phyloP scores from a whole-genome alignment of 2,329 filamentous ascomycete genomes.

The Alternaria panax region DNA sequence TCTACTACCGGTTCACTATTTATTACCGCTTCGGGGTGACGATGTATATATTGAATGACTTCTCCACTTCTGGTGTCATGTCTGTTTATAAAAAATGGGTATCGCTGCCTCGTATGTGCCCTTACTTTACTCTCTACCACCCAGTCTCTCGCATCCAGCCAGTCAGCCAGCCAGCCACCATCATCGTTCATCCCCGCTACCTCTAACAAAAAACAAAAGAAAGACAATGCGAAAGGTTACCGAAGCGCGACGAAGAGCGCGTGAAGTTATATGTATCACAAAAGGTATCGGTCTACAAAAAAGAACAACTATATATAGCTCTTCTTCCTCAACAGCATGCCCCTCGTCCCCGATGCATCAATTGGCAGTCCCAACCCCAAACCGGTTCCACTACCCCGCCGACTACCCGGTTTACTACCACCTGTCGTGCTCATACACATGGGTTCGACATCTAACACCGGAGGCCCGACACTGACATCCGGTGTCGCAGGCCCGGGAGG shows the following conservation, averaged over 20 bases:
- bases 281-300: background rate
- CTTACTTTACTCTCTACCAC: no score
- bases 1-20: no score
- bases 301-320: constrained; percentile 5
- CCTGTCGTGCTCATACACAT: background rate
- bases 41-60: no score
- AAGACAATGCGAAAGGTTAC: background rate
- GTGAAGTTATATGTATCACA: constrained; percentile 7
- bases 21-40: no score
- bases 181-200: background rate
- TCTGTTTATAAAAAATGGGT: no score
- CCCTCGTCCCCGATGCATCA: constrained; percentile 43
- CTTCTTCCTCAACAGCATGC: constrained; percentile 41
- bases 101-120: no score
- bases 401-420: constrained; percentile 22
- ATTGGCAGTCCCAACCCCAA: constrained; percentile 26
- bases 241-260: no score
- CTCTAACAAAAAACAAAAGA: background rate
- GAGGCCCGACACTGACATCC: constrained; percentile 22
- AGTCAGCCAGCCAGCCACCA: background rate
- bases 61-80: no score
- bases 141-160: no score
- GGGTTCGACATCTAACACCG: background rate
- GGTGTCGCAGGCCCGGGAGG: constrained; percentile 26
- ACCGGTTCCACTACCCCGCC: constrained; percentile 23